Base-by-base conservation (phyloP, 2,329 filamentous ascomycete species). In the Sporothrix mexicana region DNA sequence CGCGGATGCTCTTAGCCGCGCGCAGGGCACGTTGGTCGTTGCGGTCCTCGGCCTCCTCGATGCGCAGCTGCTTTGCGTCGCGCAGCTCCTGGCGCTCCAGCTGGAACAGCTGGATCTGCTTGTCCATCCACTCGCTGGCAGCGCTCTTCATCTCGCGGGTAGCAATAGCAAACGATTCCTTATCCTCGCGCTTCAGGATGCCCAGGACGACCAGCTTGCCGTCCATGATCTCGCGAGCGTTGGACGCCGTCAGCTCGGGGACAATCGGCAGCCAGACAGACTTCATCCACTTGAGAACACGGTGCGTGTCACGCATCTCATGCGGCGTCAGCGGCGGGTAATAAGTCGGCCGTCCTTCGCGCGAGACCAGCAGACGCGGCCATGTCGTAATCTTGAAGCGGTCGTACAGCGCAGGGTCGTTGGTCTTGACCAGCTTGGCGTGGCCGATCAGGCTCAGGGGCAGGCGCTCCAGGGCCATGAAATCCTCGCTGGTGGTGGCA, bases 101-200 rank as follows among this genome's bases (percentile, higher is more conserved):
- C 80, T 97, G 93, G 86, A 97, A 98, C 53, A 94, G 87, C 77
- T 95, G 91, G 20, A 93, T 92, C 82, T 98, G 93, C 83, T 97
- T 96, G 81, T 98, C 95, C 88, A 98, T 97, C 95, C 96, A 99
- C 81, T 98, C 96, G 74, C 95, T 88, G 9, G 96, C 96, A 1
- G 96, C 96, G 76, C 92, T 95, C 88, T 98, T 98, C 83, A 99
- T 90, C 83, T 99, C 97, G 47, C 92, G 90, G 80, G 93, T 92
- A 36, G 93, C 92, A 72, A 87, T 86, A 69, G 89, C 84, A 80
- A 97, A 97, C 49, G 94, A 90, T 73, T 95, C 93, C 51, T 91
- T 85, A 74, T 95, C 90, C 49, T 93, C 90, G 69, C 94, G 89
- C 79, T 92, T 94, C 55, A 99, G 85, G 47, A 99, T 91, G 20